Evolutionary conservation across 768 basidiomycete genomes (phyloP), one percentile per base, ranked within the genome.

Genomic region (Panellus pusillus): DNA sequence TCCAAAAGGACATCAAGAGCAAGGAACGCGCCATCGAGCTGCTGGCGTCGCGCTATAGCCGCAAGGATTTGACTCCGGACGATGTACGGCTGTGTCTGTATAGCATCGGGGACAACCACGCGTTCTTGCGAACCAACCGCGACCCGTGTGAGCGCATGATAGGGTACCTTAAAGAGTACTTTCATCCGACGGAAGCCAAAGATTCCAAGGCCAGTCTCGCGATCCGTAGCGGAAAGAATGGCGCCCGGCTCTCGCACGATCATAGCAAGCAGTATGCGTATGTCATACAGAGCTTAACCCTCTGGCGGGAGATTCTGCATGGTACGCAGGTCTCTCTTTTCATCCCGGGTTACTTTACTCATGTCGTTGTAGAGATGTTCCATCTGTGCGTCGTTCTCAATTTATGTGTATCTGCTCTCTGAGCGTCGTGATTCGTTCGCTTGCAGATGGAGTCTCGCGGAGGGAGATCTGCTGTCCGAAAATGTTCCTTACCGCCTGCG

Each of bases 111-210:
- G 91, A 93, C 68, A 93, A 93, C 63, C 89, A 93, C 65, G 89
- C 91, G 11, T 93, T 93, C 77, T 71, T 93, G 58, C 82, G 91
- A 27, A 82, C 81, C 50, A 93, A 93, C 60, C 88, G 91, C 36
- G 91, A 93, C 65, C 91, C 91, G 44, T 93, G 91, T 70, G 91
- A 93, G 54, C 78, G 79, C 52, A 88, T 93, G 88, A 93, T 93
- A 47, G 65, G 62, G 4, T 88, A 85, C 63, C 73, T 93, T 60
- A 89, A 88, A 66, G 71, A 84, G 55, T 78, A 87, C 64, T 93
- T 92, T 78, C 81, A 92, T 58, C 80, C 91, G 6, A 84, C 84
- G 2, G 79, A 85, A 46, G 76, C 83, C 5, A 81, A 82, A 63
- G 83, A 88, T 43, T 58, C 72, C 46, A 86, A 87, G 62, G 69